phyloP scores from a whole-genome alignment of 495 filamentous ascomycete genomes.

The Neurospora sp. region DNA sequence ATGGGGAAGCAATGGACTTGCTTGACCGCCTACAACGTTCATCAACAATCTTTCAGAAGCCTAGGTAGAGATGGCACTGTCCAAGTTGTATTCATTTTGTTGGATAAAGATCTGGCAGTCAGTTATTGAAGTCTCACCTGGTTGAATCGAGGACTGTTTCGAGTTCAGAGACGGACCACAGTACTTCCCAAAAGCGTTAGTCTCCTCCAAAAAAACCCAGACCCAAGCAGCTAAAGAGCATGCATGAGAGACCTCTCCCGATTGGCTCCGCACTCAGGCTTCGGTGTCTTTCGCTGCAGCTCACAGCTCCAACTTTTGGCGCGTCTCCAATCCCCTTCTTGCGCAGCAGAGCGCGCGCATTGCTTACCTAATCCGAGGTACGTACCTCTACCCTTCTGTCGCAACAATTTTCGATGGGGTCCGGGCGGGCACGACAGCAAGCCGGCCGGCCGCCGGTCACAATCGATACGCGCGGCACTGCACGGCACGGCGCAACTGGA shows the following conservation, averaged over 20 bases:
- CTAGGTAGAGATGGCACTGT: too few species aligned
- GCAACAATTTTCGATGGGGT: too few species aligned
- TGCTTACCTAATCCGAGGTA: constrained; percentile 16
- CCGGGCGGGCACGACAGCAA: too few species aligned
- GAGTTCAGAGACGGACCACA: not conserved
- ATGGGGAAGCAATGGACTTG: not conserved
- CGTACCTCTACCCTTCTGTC: too few species aligned
- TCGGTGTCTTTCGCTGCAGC: not conserved
- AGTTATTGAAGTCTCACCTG: not conserved
- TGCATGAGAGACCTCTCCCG: constrained; percentile 10
- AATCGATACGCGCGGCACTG: too few species aligned
- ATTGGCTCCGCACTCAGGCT: not conserved
- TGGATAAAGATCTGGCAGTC: too few species aligned
- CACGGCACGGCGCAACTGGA: too few species aligned
- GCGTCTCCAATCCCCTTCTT: not conserved
- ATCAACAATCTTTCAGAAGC: not conserved
- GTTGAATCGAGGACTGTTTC: too few species aligned
- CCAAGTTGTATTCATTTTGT: too few species aligned
- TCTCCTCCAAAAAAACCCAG: not conserved
- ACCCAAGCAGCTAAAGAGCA: constrained; percentile 7
- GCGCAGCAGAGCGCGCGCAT: too few species aligned
- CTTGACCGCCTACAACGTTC: not conserved
- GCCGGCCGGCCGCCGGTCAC: too few species aligned
- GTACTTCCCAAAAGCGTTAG: not conserved
- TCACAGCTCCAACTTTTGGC: not conserved